Percentiles rank a stretch among this genome's conserved stretches.
Conservation (phyloP, 805 yeast genomes). For the Ogataea methylovora region DNA sequence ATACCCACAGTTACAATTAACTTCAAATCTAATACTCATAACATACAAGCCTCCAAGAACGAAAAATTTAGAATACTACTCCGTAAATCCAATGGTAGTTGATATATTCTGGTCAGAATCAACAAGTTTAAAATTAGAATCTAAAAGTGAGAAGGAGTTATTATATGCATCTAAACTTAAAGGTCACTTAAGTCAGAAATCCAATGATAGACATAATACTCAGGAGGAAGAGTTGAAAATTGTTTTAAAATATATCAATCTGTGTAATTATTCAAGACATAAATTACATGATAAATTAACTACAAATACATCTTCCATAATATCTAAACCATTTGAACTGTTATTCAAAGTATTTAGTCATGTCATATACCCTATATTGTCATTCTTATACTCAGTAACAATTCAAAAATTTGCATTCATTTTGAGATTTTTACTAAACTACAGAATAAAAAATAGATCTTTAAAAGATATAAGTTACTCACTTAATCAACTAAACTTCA, state of each 20-base stretch:
- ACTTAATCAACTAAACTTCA: conserved; percentile 70
- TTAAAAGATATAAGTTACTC: conserved; percentile 33
- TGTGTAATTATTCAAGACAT: conserved; percentile 20
- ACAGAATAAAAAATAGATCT: conserved; percentile 1
- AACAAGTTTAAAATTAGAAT: conserved; percentile 2
- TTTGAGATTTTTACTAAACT: neutral
- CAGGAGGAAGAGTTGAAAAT: conserved; percentile 14
- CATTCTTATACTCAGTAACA: too few relatives aligned
- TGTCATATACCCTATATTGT: too few relatives aligned
- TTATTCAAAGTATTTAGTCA: too few relatives aligned
- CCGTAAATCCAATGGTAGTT: conserved; percentile 64
- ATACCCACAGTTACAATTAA: conserved; percentile 13
- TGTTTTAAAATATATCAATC: conserved; percentile 21
- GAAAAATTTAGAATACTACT: conserved; percentile 65
- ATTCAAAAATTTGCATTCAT: neutral
- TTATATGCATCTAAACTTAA: too few relatives aligned
- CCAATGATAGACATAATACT: too few relatives aligned
- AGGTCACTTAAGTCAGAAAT: conserved; percentile 6
- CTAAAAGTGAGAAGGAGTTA: too few relatives aligned
- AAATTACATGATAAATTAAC: conserved; percentile 9
- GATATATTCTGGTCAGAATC: conserved; percentile 33
- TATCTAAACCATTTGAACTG: too few relatives aligned
- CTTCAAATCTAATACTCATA: conserved; percentile 29
- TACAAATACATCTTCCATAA: too few relatives aligned
- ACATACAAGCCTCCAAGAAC: conserved; percentile 72